Evolutionary conservation across 2,329 filamentous ascomycete species (phyloP).

Genomic region (Delphinella strobiligena): DNA sequence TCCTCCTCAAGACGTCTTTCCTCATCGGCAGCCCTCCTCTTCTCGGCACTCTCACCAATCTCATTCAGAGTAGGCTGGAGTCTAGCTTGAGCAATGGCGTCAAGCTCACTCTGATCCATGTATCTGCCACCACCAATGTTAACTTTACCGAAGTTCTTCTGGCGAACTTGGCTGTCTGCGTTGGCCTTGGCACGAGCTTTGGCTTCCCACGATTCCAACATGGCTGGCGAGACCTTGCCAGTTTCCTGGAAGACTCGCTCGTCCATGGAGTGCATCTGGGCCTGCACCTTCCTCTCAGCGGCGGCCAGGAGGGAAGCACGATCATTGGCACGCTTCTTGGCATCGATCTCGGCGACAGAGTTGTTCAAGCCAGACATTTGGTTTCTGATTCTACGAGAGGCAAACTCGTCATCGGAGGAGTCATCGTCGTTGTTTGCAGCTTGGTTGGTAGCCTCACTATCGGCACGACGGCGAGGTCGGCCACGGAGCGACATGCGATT

Average conservation of each 20-base stretch:
- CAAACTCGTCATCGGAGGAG: constrained; percentile 49
- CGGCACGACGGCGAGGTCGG: constrained; percentile 8
- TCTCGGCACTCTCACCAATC: constrained; percentile 67
- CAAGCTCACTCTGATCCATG: constrained; percentile 65
- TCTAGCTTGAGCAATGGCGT: constrained; percentile 63
- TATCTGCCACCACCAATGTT: constrained; percentile 73
- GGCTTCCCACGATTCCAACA: constrained; percentile 65
- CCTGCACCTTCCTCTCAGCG: constrained; percentile 77
- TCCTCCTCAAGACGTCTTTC: constrained; percentile 53
- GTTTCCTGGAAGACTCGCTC: constrained; percentile 66
- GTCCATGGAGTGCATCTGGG: constrained; percentile 68
- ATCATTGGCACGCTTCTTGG: constrained; percentile 62
- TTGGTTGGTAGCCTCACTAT: constrained; percentile 11
- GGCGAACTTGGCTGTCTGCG: constrained; percentile 49
- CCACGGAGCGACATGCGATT: constrained; percentile 31
- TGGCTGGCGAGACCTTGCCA: constrained; percentile 56
- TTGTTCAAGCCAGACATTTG: constrained; percentile 71
- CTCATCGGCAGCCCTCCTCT: constrained; percentile 54
- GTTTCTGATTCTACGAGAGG: constrained; percentile 58
- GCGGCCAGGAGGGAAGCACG: constrained; percentile 63
- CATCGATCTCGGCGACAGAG: constrained; percentile 55
- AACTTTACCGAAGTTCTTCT: constrained; percentile 44
- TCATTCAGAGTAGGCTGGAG: constrained; percentile 78
- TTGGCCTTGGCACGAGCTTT: constrained; percentile 61
- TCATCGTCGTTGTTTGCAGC: constrained; percentile 27